Evolutionary conservation across 2,329 filamentous ascomycete species (phyloP), one percentile per base, ranked within the genome.

Genomic region (Ceratocystis ficicola): DNA sequence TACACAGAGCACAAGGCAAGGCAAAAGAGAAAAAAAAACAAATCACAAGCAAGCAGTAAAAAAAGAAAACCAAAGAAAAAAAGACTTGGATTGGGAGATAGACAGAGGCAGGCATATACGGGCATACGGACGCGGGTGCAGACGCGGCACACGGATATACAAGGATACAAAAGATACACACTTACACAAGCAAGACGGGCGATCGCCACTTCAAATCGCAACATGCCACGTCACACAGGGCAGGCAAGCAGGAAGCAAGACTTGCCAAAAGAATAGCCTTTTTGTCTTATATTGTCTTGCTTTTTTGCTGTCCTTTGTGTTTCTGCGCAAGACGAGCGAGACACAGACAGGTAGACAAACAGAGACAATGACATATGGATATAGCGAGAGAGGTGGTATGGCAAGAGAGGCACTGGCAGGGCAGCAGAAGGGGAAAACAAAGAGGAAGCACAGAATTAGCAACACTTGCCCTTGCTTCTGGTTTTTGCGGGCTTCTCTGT

Each of bases 141-240:
- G 28, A 57, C 52, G 17, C 52, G 28, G 25, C 22, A 12, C 52
- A 22, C 52, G 25, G 52, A 57, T 30, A 50, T 20, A 50, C 46
- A 50, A n/a, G 15, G 46, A 50, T 50, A 50, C 17, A 57, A 22
- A 55, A 12, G 50, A 22, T 25, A 28, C 25, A 32, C 52, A 57
- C 25, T 30, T 32, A 57, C 61, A 48, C 61, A 63, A 63, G 20
- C 41, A 30, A 63, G 41, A 44, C 61, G 61, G 61, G 61, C 61
- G 61, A 65, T 63, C 65, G 66, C 65, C 65, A 67, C 66, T 59
- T 66, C 52, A 30, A 57, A 57, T 57, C 52, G 52, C 52, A 32
- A 30, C 52, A 57, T 57, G 30, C 52, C 22, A 57, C 52, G 52
- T 57, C n/a, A 30, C 28, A 32, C 52, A 57, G 22, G 10, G 30